Evolutionary conservation across 2,329 filamentous ascomycete genomes (phyloP).

Genomic region (Botrytis sinoallii): DNA sequence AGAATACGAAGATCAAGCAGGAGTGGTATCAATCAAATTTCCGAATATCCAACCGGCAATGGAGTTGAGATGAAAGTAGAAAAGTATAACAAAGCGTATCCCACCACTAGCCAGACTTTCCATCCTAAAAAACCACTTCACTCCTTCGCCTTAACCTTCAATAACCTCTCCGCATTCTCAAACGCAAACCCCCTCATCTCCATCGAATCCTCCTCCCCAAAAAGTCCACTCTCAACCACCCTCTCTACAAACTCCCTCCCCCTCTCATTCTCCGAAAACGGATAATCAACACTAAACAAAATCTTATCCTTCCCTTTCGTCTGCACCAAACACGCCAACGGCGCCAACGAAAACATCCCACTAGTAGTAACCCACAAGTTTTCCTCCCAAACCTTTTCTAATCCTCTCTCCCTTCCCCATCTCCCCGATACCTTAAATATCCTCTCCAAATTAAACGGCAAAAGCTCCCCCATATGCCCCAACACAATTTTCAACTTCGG

Average conservation of each 20-base stretch:
- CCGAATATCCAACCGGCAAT: rapidly evolving
- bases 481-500: slow-evolving; percentile 53
- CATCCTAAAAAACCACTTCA: background rate
- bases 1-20: background rate
- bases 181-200: slow-evolving; percentile 49
- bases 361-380: slow-evolving; percentile 59
- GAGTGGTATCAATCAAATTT: background rate
- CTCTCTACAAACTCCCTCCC: slow-evolving; percentile 49
- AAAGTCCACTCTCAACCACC: slow-evolving; percentile 47
- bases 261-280: slow-evolving; percentile 49
- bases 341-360: slow-evolving; percentile 50
- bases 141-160: slow-evolving; percentile 33
- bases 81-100: no score
- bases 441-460: slow-evolving; percentile 54
- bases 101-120: no score
- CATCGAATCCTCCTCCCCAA: slow-evolving; percentile 43
- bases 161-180: slow-evolving; percentile 49
- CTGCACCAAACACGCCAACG: slow-evolving; percentile 45
- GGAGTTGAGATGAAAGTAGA: background rate
- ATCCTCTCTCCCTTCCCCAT: slow-evolving; percentile 39
- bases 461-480: slow-evolving; percentile 51
- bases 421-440: slow-evolving; percentile 37
- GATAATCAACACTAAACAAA: slow-evolving; percentile 57
- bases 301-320: slow-evolving; percentile 50
- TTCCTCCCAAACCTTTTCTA: slow-evolving; percentile 51